Evolutionary conservation across 2,329 filamentous ascomycete species (phyloP).

Genomic region (Coniosporium tulheliwenetii): DNA sequence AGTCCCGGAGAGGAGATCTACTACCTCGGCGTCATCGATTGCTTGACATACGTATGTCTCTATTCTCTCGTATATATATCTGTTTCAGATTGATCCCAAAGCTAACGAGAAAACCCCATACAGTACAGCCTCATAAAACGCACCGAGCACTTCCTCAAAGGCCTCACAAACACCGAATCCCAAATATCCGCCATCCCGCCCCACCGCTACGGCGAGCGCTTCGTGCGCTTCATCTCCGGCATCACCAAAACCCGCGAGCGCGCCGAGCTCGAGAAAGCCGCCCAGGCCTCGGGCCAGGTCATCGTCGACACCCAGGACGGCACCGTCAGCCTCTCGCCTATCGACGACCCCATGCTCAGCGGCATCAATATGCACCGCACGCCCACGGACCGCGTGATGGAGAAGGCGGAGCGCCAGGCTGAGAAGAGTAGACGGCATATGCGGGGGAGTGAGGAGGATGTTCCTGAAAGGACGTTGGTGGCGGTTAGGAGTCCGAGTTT

Average conservation of each 20-base stretch:
- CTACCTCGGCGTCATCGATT: slow-evolving; percentile 96
- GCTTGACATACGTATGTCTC: slow-evolving; percentile 75
- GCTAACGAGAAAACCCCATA: slow-evolving; percentile 12
- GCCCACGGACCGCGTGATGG: slow-evolving; percentile 38
- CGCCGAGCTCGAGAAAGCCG: slow-evolving; percentile 40
- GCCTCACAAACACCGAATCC: slow-evolving; percentile 63
- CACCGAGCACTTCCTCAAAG: slow-evolving; percentile 94
- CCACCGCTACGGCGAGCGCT: slow-evolving; percentile 81
- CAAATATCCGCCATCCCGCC: slow-evolving; percentile 90
- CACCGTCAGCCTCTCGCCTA: slow-evolving; percentile 8
- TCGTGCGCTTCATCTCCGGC: slow-evolving; percentile 79
- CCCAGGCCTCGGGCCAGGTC: slow-evolving; percentile 17
- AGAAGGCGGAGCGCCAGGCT: slow-evolving; percentile 44
- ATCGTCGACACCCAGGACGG: slow-evolving; percentile 5
- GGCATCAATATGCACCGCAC: slow-evolving; percentile 19
- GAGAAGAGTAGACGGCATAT: slow-evolving; percentile 39
- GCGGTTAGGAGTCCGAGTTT: slow-evolving; percentile 41
- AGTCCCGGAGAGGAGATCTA: slow-evolving; percentile 80
- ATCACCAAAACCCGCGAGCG: slow-evolving; percentile 86
- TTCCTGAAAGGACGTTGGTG: slow-evolving; percentile 46
- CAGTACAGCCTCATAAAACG: slow-evolving; percentile 92
- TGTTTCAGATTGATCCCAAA: not conserved
- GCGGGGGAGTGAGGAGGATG: slow-evolving; percentile 31
- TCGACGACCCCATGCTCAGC: slow-evolving; percentile 20
- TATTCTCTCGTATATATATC: not conserved